phyloP scores from a whole-genome alignment of 2,329 filamentous ascomycete genomes.

The Exserohilum turcica region DNA sequence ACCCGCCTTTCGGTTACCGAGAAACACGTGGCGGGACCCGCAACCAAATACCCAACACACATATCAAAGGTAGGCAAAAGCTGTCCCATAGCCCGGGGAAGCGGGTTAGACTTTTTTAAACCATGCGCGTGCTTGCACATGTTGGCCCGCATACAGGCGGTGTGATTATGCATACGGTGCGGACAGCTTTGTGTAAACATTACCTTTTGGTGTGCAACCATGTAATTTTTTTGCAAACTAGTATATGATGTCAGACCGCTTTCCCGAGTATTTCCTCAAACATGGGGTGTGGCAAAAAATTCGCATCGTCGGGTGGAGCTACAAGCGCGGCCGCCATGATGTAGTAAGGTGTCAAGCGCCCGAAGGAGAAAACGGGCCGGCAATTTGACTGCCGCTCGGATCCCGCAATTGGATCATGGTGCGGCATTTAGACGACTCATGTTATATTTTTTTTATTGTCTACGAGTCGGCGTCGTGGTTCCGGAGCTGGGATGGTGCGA shows the following conservation, averaged over 20 bases:
- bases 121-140: neutral
- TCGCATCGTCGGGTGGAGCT: neutral
- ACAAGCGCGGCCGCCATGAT: neutral
- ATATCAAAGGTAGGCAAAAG: constrained; percentile 5
- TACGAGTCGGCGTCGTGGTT: constrained; percentile 13
- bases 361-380: neutral
- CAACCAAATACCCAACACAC: neutral
- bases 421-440: constrained; percentile 5
- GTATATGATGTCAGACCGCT: constrained; percentile 7
- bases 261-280: neutral
- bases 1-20: constrained; percentile 6
- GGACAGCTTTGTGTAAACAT: constrained; percentile 19
- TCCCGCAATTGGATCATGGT: neutral
- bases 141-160: constrained; percentile 31
- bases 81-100: constrained; percentile 29
- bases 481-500: constrained; percentile 13
- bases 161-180: constrained; percentile 37
- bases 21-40: constrained; percentile 22
- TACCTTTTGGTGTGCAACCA: neutral
- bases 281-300: neutral
- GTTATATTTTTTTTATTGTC: neutral
- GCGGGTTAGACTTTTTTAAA: constrained; percentile 14
- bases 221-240: neutral
- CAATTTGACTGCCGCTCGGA: neutral
- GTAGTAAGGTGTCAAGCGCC: neutral